Conservation (phyloP, 2,329 filamentous ascomycete genomes). For the Xylaria sp. region DNA sequence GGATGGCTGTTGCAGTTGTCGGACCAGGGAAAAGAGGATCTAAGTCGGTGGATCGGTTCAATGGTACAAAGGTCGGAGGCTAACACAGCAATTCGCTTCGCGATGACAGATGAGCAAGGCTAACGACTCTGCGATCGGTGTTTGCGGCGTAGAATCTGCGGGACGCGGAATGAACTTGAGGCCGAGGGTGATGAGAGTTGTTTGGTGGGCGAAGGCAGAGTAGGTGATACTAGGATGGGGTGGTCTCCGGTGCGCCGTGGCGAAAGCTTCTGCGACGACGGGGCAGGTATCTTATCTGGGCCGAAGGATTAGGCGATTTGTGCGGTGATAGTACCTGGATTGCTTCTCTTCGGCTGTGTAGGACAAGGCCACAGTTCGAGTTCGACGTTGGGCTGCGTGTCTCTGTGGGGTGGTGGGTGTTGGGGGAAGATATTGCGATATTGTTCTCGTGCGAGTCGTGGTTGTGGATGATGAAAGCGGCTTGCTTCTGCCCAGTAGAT, state of each 20-base stretch:
- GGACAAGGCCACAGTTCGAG: not conserved
- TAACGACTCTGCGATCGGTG: constrained; percentile 12
- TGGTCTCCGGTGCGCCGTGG: constrained; percentile 14
- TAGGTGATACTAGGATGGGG: not conserved
- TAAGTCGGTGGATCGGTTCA: constrained; percentile 15
- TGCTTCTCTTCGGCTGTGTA: not conserved
- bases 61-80: not conserved
- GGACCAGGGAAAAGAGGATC: constrained; percentile 10
- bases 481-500: constrained; percentile 28
- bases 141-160: not conserved
- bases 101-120: not conserved
- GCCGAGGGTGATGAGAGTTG: not conserved
- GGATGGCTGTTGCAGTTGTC: constrained; percentile 33
- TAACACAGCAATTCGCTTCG: not conserved
- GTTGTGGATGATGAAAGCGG: constrained; percentile 50
- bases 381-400: constrained; percentile 15
- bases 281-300: constrained; percentile 14
- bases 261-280: constrained; percentile 19
- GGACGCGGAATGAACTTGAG: not conserved
- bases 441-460: constrained; percentile 29
- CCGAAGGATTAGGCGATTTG: constrained; percentile 1
- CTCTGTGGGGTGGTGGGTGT: constrained; percentile 32
- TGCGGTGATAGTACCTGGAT: not conserved
- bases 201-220: constrained; percentile 7
- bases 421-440: constrained; percentile 28